A percentile compares a stretch with the other conserved stretches of the same genome.
These are phyloP conservation scores for Cicer chorassanicum DNA, from an alignment of 306 rosid species.

Conservation along the genomic window DNA sequence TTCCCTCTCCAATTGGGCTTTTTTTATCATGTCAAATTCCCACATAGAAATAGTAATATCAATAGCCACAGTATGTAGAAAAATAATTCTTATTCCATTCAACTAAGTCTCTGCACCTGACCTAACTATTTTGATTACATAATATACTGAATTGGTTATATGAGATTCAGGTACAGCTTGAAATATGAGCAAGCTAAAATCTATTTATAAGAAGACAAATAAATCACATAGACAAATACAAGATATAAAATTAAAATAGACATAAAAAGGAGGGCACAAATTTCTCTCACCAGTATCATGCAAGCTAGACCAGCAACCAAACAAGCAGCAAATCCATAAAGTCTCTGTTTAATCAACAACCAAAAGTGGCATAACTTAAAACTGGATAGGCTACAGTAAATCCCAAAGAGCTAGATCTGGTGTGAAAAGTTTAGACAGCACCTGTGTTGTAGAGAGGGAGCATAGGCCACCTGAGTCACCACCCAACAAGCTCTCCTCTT, in stretches of 20 bases:
- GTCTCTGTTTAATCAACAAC: constrained; percentile 69
- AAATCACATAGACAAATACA: constrained; percentile 20
- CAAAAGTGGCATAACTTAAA: constrained; percentile 39
- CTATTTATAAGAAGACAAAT: constrained; percentile 13
- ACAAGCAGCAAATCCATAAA: constrained; percentile 81
- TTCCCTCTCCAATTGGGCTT: background rate
- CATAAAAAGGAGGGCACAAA: constrained; percentile 5
- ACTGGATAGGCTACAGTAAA: constrained; percentile 12
- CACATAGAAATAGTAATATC: background rate
- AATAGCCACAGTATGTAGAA: background rate
- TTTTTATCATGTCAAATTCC: background rate
- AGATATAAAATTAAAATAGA: background rate
- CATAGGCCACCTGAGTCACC: constrained; percentile 69
- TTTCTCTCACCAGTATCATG: constrained; percentile 80
- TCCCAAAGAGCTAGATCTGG: constrained; percentile 20
- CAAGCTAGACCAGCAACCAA: constrained; percentile 70
- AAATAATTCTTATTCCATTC: constrained; percentile 22
- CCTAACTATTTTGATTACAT: constrained; percentile 7
- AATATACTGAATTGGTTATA: constrained; percentile 1
- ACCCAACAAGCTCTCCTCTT: constrained; percentile 58
- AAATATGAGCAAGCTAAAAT: background rate
- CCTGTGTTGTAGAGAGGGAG: constrained; percentile 79
- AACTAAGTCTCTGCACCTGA: background rate
- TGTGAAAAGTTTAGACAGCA: constrained; percentile 41
- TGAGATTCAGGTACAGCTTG: background rate